Evolutionary conservation across 2,329 filamentous ascomycete species (phyloP).

Genomic region (Trichoderma endophyticum): DNA sequence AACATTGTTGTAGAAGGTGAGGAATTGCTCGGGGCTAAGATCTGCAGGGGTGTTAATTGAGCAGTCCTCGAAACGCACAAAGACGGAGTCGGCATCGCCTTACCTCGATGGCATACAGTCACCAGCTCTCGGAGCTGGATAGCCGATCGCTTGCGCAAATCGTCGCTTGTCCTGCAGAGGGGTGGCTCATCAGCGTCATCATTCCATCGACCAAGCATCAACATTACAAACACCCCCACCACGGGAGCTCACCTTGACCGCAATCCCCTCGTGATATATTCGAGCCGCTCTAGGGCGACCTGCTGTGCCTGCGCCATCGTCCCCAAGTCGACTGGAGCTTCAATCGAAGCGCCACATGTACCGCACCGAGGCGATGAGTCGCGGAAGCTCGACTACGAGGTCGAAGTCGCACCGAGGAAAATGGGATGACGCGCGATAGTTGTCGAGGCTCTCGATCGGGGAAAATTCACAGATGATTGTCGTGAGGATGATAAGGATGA

Average conservation of each 20-base stretch:
- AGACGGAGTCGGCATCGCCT: constrained; percentile 9
- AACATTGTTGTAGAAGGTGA: constrained; percentile 53
- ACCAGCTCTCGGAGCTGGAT: constrained; percentile 55
- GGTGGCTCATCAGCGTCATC: neutral
- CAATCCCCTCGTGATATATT: constrained; percentile 53
- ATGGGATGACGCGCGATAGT: constrained; percentile 8
- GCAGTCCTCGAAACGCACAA: neutral
- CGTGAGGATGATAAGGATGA: neutral
- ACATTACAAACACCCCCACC: neutral
- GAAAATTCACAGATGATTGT: neutral
- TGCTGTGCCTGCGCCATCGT: constrained; percentile 47
- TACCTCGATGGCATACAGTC: constrained; percentile 54
- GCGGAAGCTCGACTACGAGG: neutral
- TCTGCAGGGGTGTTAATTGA: constrained; percentile 48
- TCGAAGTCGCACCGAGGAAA: neutral
- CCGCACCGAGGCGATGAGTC: neutral
- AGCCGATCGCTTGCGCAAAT: constrained; percentile 52
- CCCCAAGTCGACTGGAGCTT: constrained; percentile 27
- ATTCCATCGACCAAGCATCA: neutral
- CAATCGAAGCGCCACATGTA: constrained; percentile 16
- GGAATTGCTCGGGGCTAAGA: constrained; percentile 75
- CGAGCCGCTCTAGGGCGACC: constrained; percentile 54
- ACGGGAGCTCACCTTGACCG: constrained; percentile 48
- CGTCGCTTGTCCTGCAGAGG: constrained; percentile 39
- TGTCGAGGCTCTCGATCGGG: neutral